These are phyloP conservation scores for Kluyveromyces marxianus DNA, from an alignment of 1,139 yeast genomes.

Conservation along the genomic window DNA sequence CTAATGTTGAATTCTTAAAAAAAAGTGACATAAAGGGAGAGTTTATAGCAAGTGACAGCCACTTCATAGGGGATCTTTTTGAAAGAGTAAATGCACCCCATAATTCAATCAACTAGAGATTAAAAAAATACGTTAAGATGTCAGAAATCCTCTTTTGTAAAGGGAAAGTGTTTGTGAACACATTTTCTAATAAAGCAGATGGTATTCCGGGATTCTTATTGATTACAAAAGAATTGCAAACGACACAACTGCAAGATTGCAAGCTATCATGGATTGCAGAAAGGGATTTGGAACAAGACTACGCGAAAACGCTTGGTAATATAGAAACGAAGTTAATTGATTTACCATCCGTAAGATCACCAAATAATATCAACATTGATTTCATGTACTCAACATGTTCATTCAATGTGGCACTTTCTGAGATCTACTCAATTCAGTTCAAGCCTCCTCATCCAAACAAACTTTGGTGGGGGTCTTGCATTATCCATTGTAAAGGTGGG, in stretches of 20 bases:
- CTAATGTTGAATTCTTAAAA: too few relatives aligned
- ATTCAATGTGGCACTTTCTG: slow-evolving; percentile 17
- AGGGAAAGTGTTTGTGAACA: slow-evolving; percentile 75
- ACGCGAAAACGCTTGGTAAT: slow-evolving; percentile 14
- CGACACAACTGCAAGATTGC: slow-evolving; percentile 46
- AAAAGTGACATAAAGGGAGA: too few relatives aligned
- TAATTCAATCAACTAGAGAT: too few relatives aligned
- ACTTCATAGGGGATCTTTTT: too few relatives aligned
- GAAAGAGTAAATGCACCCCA: too few relatives aligned
- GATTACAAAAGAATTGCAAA: slow-evolving; percentile 42
- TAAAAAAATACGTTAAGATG: not conserved
- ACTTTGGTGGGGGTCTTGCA: slow-evolving; percentile 86
- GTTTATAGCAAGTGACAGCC: too few relatives aligned
- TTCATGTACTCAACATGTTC: slow-evolving; percentile 17
- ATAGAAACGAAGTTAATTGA: slow-evolving; percentile 15
- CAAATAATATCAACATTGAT: slow-evolving; percentile 12
- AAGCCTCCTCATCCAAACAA: slow-evolving; percentile 72
- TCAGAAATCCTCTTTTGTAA: slow-evolving; percentile 36
- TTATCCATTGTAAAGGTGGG: slow-evolving; percentile 50
- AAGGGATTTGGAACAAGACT: slow-evolving; percentile 32
- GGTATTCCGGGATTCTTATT: slow-evolving; percentile 72
- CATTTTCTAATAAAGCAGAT: slow-evolving; percentile 63
- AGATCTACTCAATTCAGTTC: slow-evolving; percentile 68
- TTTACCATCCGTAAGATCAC: slow-evolving; percentile 6
- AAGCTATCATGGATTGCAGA: slow-evolving; percentile 76